Conservation (phyloP, 805 yeast species). For the Sugiyamaella boreocaroliniensis region DNA sequence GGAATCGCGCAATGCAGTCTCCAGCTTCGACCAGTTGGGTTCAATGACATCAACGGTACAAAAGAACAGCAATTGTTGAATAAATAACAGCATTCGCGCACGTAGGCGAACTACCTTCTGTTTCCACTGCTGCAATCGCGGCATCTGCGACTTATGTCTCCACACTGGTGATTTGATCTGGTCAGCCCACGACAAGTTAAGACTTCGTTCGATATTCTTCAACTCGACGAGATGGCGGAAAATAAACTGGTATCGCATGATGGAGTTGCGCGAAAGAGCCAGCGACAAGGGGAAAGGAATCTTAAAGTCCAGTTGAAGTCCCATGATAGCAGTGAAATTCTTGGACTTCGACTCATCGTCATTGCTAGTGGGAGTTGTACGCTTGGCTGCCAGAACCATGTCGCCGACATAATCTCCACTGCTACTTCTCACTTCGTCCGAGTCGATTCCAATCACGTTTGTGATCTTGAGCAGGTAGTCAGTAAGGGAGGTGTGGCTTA, state of each 20-base stretch:
- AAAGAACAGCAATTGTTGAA: slow-evolving; percentile 50
- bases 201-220: slow-evolving; percentile 52
- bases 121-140: slow-evolving; percentile 44
- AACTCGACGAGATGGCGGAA: slow-evolving; percentile 63
- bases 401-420: slow-evolving; percentile 12
- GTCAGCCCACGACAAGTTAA: slow-evolving; percentile 68
- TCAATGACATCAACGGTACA: slow-evolving; percentile 56
- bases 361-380: slow-evolving; percentile 4
- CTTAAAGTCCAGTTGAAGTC: slow-evolving; percentile 33
- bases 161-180: slow-evolving; percentile 60
- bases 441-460: slow-evolving; percentile 30
- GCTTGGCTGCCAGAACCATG: slow-evolving; percentile 13
- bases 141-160: slow-evolving; percentile 44
- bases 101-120: slow-evolving; percentile 29
- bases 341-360: slow-evolving; percentile 18
- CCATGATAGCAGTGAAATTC: slow-evolving; percentile 27
- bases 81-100: slow-evolving; percentile 48
- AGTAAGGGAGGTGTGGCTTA: slow-evolving; percentile 28
- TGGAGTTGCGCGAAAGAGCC: slow-evolving; percentile 59
- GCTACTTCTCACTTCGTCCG: slow-evolving; percentile 17
- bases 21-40: slow-evolving; percentile 42
- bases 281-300: slow-evolving; percentile 85
- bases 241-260: slow-evolving; percentile 71
- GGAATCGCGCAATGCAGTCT: slow-evolving; percentile 24
- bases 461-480: slow-evolving; percentile 33